These are phyloP conservation scores for Boletus speciosus DNA, from an alignment of 768 basidiomycete genomes.

Conservation along the genomic window DNA sequence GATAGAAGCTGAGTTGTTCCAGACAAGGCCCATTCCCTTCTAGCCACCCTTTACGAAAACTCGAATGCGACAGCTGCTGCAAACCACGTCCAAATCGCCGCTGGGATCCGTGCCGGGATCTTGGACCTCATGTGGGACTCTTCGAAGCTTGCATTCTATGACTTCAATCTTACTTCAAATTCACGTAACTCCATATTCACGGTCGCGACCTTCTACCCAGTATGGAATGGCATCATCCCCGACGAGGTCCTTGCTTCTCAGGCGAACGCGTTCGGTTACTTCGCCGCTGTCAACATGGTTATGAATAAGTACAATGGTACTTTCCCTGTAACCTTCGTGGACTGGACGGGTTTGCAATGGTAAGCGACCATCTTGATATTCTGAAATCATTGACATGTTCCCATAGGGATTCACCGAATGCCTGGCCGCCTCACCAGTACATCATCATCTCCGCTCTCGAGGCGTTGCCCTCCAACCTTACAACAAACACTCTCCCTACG, in stretches of 20 bases:
- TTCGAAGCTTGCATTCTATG: slow-evolving; percentile 83
- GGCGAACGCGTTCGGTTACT: slow-evolving; percentile 64
- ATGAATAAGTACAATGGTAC: slow-evolving; percentile 87
- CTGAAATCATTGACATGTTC: neutral
- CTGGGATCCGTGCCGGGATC: slow-evolving; percentile 60
- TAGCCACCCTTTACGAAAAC: slow-evolving; percentile 59
- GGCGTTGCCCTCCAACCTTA: slow-evolving; percentile 69
- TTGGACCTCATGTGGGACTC: slow-evolving; percentile 87
- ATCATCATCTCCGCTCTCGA: slow-evolving; percentile 75
- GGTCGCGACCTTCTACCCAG: slow-evolving; percentile 77
- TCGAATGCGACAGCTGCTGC: slow-evolving; percentile 42
- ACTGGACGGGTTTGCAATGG: slow-evolving; percentile 78
- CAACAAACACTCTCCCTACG: slow-evolving; percentile 51
- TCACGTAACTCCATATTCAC: slow-evolving; percentile 63
- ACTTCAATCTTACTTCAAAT: slow-evolving; percentile 76
- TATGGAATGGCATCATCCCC: slow-evolving; percentile 86
- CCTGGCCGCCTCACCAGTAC: slow-evolving; percentile 86
- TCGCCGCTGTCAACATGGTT: slow-evolving; percentile 72
- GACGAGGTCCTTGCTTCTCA: slow-evolving; percentile 55
- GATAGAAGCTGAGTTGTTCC: slow-evolving; percentile 3
- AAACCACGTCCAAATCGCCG: slow-evolving; percentile 55
- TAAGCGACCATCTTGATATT: slow-evolving; percentile 22
- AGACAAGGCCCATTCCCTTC: slow-evolving; percentile 62
- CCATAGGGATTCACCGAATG: slow-evolving; percentile 77
- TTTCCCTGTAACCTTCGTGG: slow-evolving; percentile 73